Evolutionary conservation across 2,329 filamentous ascomycete genomes (phyloP).

Genomic region (Penicillium sp.): DNA sequence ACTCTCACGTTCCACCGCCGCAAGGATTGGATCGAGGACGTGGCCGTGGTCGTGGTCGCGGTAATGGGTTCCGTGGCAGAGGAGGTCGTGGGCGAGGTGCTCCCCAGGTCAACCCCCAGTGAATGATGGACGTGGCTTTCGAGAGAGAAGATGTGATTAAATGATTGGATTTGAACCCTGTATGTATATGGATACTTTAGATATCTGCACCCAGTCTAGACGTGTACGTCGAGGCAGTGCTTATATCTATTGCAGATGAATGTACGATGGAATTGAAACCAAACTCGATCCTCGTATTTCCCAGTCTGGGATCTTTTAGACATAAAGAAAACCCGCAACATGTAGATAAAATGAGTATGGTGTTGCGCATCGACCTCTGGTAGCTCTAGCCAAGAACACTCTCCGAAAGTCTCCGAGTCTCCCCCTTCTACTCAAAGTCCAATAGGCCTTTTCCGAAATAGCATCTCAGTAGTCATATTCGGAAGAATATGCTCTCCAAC

Average conservation of each 20-base stretch:
- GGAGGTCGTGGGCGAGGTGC: constrained; percentile 31
- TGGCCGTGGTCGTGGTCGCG: constrained; percentile 37
- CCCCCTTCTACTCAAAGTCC: neutral
- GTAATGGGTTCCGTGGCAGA: constrained; percentile 33
- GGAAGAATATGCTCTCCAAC: constrained; percentile 33
- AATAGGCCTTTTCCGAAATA: constrained; percentile 23
- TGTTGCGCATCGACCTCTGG: neutral
- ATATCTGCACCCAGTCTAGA: neutral
- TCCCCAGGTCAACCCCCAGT: constrained; percentile 13
- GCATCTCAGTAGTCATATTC: constrained; percentile 18
- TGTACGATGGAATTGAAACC: constrained; percentile 8
- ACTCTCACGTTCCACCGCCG: constrained; percentile 52
- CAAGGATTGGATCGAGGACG: constrained; percentile 39
- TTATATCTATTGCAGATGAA: constrained; percentile 3
- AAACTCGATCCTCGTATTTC: neutral
- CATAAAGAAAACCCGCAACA: neutral
- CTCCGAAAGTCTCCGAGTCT: neutral
- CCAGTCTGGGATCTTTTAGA: neutral
- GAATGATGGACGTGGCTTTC: neutral
- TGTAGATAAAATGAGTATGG: neutral
- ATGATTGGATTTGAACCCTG: constrained; percentile 4
- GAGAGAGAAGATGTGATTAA: neutral
- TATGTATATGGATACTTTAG: constrained; percentile 8
- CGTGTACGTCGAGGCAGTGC: neutral
- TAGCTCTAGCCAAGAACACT: neutral